Evolutionary conservation across 179 eudicot species (phyloP), one percentile per base, ranked within the genome.

Genomic region (Sideroxylon spinosum): DNA sequence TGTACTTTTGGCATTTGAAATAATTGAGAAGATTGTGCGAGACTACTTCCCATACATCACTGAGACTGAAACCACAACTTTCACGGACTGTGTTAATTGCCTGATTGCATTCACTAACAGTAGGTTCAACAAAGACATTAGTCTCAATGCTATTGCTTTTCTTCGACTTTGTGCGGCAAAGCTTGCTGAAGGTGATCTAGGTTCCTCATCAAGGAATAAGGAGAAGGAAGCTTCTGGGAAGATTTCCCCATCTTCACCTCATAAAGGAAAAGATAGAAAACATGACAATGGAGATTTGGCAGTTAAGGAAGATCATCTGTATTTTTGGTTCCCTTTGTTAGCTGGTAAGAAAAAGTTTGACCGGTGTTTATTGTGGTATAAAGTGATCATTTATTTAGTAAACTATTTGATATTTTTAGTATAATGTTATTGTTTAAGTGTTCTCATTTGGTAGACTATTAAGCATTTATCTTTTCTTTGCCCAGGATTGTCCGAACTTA

Each of bases 21-120:
- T 95, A 78, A 92, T 88, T 83, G 99, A 95, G 86, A 95, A 91
- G 87, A 93, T 95, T 79, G 87, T 95, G 78, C 95, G 95, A 72
- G 98, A 95, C 74, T 95, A 95, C 88, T 94, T 95, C 76, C 96
- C 99, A 22, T 92, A 92, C 60, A 95, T 95, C 57, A 95, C 99
- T 16, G 99, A 95, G 80, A 95, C 99, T 25, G 99, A 95, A 86
- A 94, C 99, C 72, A 94, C 96, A 74, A 92, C 98, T 80, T 95
- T 94, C 80, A 95, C 99, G n/a, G 99, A 95, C 75, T 95, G 97
- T 62, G 99, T 95, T 55, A 95, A 95, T 88, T 94, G 99, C 78
- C 87, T 94, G 72, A 86, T 95, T 76, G 99, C 99, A 67, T 95
- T 95, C 83, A 95, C 99, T 32, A 95, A 94, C 85, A 94, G 87